A percentile compares a stretch with the other conserved stretches of the same genome.
Evolutionary conservation across 2,329 filamentous ascomycete species (phyloP).

Genomic region (Aspergillus intermedius): DNA sequence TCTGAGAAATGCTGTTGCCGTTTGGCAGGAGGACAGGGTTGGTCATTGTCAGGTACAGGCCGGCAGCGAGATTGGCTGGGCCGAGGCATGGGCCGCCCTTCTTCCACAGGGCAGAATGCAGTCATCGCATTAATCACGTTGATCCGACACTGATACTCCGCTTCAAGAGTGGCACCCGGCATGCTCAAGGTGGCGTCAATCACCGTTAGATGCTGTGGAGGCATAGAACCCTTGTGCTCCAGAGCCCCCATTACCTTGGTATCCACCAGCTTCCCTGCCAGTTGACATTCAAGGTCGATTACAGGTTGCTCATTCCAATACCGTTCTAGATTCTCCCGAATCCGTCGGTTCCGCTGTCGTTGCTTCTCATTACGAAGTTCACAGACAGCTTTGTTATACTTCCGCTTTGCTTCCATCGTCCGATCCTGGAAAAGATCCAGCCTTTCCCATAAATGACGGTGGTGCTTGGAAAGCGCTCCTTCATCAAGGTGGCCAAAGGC

Average conservation of each 20-base stretch:
- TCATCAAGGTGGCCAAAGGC: no score
- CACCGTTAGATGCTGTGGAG: constrained; percentile 16
- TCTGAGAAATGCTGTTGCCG: constrained; percentile 14
- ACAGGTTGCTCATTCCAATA: constrained; percentile 16
- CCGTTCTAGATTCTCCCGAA: constrained; percentile 7
- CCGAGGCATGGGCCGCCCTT: constrained; percentile 9
- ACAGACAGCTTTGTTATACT: constrained; percentile 8
- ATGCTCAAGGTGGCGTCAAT: constrained; percentile 18
- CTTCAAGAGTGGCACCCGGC: constrained; percentile 13
- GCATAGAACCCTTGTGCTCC: constrained; percentile 14
- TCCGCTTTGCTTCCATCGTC: constrained; percentile 8
- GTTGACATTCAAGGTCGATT: constrained; percentile 15
- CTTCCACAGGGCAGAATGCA: constrained; percentile 17
- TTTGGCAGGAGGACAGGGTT: constrained; percentile 44
- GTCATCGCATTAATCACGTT: constrained; percentile 17
- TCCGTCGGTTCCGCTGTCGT: constrained; percentile 3
- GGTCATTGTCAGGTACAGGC: constrained; percentile 46
- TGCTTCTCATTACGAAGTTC: constrained; percentile 15
- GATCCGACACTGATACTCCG: constrained; percentile 18
- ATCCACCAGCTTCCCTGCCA: constrained; percentile 10
- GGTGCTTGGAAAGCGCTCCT: background rate
- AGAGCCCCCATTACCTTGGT: constrained; percentile 8
- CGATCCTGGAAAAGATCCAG: constrained; percentile 9
- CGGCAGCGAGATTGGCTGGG: constrained; percentile 4
- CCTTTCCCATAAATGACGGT: constrained; percentile 6